Evolutionary conservation across 108 stramenopile species (phyloP).

Genomic region (Pseudonitzschia multiseries): DNA sequence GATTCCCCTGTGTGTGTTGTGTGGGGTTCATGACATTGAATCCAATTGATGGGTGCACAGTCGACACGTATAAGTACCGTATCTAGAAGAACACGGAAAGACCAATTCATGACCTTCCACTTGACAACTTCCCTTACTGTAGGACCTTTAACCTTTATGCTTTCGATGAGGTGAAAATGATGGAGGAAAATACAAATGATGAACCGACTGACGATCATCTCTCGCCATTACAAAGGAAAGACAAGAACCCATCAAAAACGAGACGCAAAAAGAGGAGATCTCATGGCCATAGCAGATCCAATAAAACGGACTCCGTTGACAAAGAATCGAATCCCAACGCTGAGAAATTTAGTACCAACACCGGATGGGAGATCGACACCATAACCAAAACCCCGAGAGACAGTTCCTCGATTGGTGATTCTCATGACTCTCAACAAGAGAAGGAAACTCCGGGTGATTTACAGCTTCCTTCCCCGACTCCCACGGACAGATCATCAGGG

Average conservation of each 20-base stretch:
- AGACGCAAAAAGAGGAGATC: slow-evolving; percentile 1
- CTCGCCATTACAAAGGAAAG: not conserved
- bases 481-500: slow-evolving; percentile 12
- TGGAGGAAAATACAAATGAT: not conserved
- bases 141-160: not conserved
- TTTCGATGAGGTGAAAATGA: not conserved
- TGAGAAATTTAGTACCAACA: not conserved
- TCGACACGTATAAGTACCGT: not conserved
- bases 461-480: slow-evolving; percentile 23
- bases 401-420: slow-evolving; percentile 15
- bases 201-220: not conserved
- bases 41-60: no score
- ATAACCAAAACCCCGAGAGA: not conserved
- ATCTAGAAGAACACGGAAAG: not conserved
- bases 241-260: not conserved
- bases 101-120: not conserved
- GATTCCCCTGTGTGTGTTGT: no score
- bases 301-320: not conserved
- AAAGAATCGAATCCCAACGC: not conserved
- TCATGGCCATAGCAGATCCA: not conserved
- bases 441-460: slow-evolving; percentile 5
- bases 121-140: not conserved
- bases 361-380: not conserved
- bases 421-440: slow-evolving; percentile 25
- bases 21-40: no score